phyloP scores from a whole-genome alignment of 805 yeast species.

The Tetrapisispora taiwanensis region DNA sequence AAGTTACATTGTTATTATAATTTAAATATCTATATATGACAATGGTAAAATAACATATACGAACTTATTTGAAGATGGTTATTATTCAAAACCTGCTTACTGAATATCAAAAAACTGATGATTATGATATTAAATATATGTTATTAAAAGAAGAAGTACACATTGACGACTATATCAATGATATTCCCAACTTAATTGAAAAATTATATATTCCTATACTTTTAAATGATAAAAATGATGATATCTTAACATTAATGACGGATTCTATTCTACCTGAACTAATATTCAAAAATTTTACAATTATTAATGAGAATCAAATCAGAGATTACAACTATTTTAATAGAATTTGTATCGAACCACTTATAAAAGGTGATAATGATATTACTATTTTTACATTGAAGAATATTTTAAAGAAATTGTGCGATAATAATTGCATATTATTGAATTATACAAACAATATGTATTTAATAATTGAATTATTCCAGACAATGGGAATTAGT shows the following conservation, averaged over 20 bases:
- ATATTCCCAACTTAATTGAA: slow-evolving; percentile 55
- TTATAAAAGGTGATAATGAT: not conserved
- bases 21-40: too few species aligned
- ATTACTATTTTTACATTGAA: slow-evolving; percentile 3
- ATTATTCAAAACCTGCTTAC: slow-evolving; percentile 7
- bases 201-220: slow-evolving; percentile 27
- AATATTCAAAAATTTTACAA: slow-evolving; percentile 29
- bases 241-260: slow-evolving; percentile 32
- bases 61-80: not conserved
- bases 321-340: not conserved
- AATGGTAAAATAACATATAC: too few species aligned
- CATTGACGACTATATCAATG: slow-evolving; percentile 57
- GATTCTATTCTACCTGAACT: slow-evolving; percentile 40
- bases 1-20: too few species aligned
- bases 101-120: slow-evolving; percentile 14
- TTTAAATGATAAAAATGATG: slow-evolving; percentile 41
- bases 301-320: not conserved
- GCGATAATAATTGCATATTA: not conserved
- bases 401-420: not conserved
- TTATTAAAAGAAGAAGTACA: slow-evolving; percentile 87
- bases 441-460: not conserved
- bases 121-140: slow-evolving; percentile 25
- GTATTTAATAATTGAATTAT: not conserved
- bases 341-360: not conserved
- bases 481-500: not conserved